A percentile compares a stretch with the other conserved stretches of the same genome.
These are phyloP conservation scores for Albizia julibrissin DNA, from an alignment of 306 rosid genomes.

Conservation along the genomic window DNA sequence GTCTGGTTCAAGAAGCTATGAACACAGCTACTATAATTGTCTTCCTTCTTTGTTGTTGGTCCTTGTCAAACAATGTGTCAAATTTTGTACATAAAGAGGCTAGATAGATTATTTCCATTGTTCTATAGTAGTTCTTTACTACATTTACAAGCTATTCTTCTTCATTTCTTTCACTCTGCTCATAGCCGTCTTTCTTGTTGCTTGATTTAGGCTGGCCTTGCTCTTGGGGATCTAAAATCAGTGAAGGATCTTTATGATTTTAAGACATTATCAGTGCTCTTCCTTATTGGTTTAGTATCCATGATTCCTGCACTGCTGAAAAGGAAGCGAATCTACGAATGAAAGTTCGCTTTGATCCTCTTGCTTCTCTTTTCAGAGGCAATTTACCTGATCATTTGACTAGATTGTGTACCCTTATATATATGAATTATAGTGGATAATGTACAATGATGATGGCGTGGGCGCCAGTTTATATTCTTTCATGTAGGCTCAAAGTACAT, in stretches of 20 bases:
- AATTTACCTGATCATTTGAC: conserved; percentile 11
- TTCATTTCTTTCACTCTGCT: neutral
- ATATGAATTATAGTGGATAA: neutral
- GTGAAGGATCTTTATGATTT: conserved; percentile 88
- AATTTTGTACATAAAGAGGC: neutral
- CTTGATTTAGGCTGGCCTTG: conserved; percentile 86
- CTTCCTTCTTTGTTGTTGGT: neutral
- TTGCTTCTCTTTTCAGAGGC: conserved; percentile 27
- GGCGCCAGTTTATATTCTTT: conserved; percentile 35
- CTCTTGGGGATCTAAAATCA: conserved; percentile 94
- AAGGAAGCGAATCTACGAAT: conserved; percentile 84
- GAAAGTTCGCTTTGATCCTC: conserved; percentile 32
- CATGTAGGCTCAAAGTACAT: neutral
- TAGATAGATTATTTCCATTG: neutral
- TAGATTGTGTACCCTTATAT: conserved; percentile 20
- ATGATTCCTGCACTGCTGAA: conserved; percentile 75
- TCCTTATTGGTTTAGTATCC: conserved; percentile 81
- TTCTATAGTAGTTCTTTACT: neutral
- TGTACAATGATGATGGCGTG: conserved; percentile 26
- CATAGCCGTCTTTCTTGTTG: conserved; percentile 25
- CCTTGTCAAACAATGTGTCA: neutral
- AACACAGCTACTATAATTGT: neutral
- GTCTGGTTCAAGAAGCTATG: neutral
- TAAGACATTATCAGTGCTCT: conserved; percentile 82
- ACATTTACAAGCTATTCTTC: conserved; percentile 13